A percentile compares a stretch with the other conserved stretches of the same genome.
Conservation (phyloP, 139 green algal species). For the Chlorella sp. region DNA sequence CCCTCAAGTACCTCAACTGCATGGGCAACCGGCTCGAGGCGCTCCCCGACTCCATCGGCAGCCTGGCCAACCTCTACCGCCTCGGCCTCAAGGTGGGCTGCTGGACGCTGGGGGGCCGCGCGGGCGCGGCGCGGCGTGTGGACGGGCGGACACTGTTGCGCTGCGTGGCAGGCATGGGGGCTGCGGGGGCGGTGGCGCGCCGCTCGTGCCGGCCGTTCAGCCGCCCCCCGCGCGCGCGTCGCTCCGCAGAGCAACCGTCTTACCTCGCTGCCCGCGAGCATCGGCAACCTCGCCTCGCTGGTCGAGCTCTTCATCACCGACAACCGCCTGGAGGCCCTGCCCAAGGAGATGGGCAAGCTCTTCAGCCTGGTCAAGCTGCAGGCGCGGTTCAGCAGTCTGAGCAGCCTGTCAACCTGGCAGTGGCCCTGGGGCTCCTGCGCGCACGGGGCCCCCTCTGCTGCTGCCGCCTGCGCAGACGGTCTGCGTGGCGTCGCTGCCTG, state of each 20-base stretch:
- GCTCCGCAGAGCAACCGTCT: conserved; percentile 72
- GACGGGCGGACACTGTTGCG: too few relatives aligned
- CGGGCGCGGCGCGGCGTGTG: too few relatives aligned
- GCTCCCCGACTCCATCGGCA: conserved; percentile 52
- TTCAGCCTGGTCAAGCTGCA: conserved; percentile 45
- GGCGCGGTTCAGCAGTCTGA: too few relatives aligned
- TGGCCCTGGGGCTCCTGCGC: background rate
- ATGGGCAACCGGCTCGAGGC: conserved; percentile 49
- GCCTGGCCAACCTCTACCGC: conserved; percentile 44
- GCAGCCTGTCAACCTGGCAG: too few relatives aligned
- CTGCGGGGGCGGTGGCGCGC: too few relatives aligned
- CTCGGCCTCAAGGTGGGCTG: conserved; percentile 81
- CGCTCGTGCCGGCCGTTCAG: too few relatives aligned
- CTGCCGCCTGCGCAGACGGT: background rate
- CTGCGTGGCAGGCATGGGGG: too few relatives aligned
- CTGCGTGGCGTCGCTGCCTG: too few relatives aligned
- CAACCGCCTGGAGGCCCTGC: conserved; percentile 70
- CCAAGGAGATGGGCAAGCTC: conserved; percentile 43
- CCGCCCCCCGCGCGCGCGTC: too few relatives aligned
- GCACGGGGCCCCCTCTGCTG: background rate
- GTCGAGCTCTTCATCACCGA: conserved; percentile 64
- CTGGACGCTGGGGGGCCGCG: too few relatives aligned
- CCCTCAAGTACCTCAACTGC: conserved; percentile 55
- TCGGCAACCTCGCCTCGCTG: conserved; percentile 46
- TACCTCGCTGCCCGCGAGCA: conserved; percentile 46